Base-by-base conservation (phyloP, 2,329 filamentous ascomycete genomes). In the Fusarium armeniacum region DNA sequence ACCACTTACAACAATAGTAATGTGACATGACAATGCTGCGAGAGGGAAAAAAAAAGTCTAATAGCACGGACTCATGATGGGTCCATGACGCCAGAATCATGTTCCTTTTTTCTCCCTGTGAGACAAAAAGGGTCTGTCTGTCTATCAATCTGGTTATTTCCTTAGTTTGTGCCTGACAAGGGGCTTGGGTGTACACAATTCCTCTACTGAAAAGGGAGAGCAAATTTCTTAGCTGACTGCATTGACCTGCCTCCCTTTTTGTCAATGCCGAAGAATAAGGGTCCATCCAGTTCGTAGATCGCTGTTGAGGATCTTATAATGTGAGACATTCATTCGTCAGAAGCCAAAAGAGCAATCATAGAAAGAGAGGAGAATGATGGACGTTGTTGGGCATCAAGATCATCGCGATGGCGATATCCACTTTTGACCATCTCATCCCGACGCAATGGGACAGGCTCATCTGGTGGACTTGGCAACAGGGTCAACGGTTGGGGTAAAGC, bases 331-430 rank as follows among this genome's bases (percentile, higher is more conserved):
- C 8, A 30, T 46, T 30, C 26, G 30, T 46, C 26, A 28, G 41
- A 28, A 45, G 13, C 3, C 11, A 30, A 28, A 32, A 32, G 20
- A 12, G 18, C 16, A 46, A 46, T 32, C 44, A n/a, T 2, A 38
- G 15, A 28, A 22, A n/a, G 6, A 33, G 49, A 35, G 24, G 22
- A 36, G 24, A 54, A 54, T 16, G 22, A 40, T 41, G 24, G n/a
- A 40, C 40, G 28, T 36, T n/a, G 49, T 65, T 53, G 54, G 67
- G 67, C 67, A 68, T 70, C 67, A 70, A 69, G 62, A 68, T 67
- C 51, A n/a, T 41, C 57, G 22, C 16, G 10, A 50, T 33, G 12
- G 3, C 8, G 40, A 40, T 51, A 24, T 49, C 57, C 53, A 57
- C 49, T 51, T 40, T 40, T 22, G 36, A 16, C 28, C 40, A 58